phyloP scores from a whole-genome alignment of 805 yeast species.

The Priceomyces castillae region DNA sequence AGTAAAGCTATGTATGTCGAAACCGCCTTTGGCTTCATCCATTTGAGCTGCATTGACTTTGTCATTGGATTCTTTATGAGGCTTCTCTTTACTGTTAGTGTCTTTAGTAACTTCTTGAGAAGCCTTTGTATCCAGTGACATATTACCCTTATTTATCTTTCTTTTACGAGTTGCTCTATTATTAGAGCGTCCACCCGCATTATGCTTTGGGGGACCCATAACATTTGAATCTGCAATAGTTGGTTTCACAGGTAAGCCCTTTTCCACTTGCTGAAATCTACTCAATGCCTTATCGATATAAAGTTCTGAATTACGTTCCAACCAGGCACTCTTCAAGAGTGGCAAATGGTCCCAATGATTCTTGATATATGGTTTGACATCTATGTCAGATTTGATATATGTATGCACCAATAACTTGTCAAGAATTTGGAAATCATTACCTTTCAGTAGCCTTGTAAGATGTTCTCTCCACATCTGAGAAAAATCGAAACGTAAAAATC shows the following conservation, averaged over 20 bases:
- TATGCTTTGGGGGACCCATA: neutral
- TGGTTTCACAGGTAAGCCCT: neutral
- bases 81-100: neutral
- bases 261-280: constrained; percentile 3
- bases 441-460: constrained; percentile 12
- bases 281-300: constrained; percentile 8
- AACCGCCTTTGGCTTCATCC: constrained; percentile 2
- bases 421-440: constrained; percentile 11
- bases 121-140: neutral
- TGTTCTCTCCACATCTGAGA: constrained; percentile 18
- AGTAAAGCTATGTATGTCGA: constrained; percentile 28
- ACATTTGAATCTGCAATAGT: neutral
- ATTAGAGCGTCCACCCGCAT: neutral
- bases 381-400: constrained; percentile 11
- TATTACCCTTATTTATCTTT: neutral
- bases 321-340: constrained; percentile 15
- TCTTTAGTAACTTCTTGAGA: no score
- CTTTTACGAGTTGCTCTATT: neutral
- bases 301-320: constrained; percentile 6
- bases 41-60: no score
- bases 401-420: constrained; percentile 15
- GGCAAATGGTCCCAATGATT: constrained; percentile 24
- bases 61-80: neutral
- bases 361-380: constrained; percentile 14
- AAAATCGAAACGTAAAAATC: constrained; percentile 14